Evolutionary conservation across 2,329 filamentous ascomycete species (phyloP), one percentile per base, ranked within the genome.

Genomic region (Dactylella cylindrospora): DNA sequence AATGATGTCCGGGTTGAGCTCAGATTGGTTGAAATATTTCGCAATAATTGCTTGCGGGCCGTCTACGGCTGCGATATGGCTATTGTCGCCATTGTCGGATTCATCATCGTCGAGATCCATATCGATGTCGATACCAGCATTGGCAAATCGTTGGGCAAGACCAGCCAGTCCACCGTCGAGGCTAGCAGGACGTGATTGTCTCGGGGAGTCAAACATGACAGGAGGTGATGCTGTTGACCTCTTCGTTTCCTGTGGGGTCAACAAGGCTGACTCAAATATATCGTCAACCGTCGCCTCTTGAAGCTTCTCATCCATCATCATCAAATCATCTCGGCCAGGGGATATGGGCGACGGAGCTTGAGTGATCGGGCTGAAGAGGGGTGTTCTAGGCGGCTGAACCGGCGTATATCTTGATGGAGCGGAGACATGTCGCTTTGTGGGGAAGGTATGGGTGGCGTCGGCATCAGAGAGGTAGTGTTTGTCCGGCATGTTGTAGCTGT

Each of bases 241-340:
- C 26, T 62, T 62, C 5, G 57, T 62, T 62, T 62, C 57, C 43
- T 50, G 57, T 17, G 57, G 57, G 22, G 57, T 62, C 57, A 62
- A 40, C 28, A 62, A 44, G 35, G 57, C 49, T 13, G 43, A 26
- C 26, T 62, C 57, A 23, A 49, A 62, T 36, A 43, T 26, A 35
- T 62, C 57, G 50, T 38, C 49, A 41, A 43, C 43, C 25, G 57
- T 49, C 23, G 43, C 36, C 12, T 31, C 38, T 15, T 35, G 44
- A 2, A 49, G 31, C 15, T 49, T 49, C 38, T 62, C 54, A 41
- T 62, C 57, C 17, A 62, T 38, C 29, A 49, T 50, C 57, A 62
- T 62, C 10, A 38, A 36, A 32, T 62, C 57, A 35, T 50, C 57
- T 33, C 49, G 43, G 41, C 41, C 49, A 15, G 57, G 57, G n/a